phyloP scores from a whole-genome alignment of 257 asterid species.

The Eucommia ulmoides region DNA sequence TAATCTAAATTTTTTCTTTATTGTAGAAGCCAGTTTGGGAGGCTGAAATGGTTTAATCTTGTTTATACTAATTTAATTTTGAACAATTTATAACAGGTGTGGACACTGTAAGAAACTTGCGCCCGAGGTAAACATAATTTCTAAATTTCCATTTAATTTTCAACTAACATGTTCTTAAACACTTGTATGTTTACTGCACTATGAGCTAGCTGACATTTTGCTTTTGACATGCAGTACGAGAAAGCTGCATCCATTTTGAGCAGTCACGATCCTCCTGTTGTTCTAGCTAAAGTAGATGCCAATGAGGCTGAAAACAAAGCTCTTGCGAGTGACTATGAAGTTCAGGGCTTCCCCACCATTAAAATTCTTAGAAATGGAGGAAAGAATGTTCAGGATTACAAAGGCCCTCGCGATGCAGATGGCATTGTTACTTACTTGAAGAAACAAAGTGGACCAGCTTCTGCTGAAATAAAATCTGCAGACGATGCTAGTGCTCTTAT shows the following conservation, averaged over 20 bases:
- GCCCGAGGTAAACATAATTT: constrained; percentile 62
- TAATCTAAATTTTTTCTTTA: no score
- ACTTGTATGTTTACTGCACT: constrained; percentile 3
- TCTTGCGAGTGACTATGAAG: constrained; percentile 37
- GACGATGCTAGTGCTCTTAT: constrained; percentile 45
- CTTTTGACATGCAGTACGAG: constrained; percentile 42
- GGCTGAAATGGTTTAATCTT: background rate
- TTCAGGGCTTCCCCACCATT: constrained; percentile 81
- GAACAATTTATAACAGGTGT: constrained; percentile 49
- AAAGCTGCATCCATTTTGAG: constrained; percentile 64
- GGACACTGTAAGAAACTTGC: constrained; percentile 90
- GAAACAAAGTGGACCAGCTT: constrained; percentile 80
- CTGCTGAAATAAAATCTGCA: constrained; percentile 50
- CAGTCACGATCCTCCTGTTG: constrained; percentile 56
- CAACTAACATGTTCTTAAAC: background rate
- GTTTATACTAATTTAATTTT: background rate
- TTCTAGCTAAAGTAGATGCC: constrained; percentile 71
- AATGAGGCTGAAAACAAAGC: constrained; percentile 43
- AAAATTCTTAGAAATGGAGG: constrained; percentile 73
- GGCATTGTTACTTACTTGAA: constrained; percentile 62
- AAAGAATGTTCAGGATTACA: constrained; percentile 46
- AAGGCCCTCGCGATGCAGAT: constrained; percentile 82
- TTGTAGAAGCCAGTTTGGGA: background rate
- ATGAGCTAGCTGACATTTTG: background rate
- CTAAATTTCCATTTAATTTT: background rate